Percentiles rank a stretch among this genome's conserved stretches.
These are phyloP conservation scores for Pythium biforme DNA, from an alignment of 352 stramenopile species.

Conservation along the genomic window DNA sequence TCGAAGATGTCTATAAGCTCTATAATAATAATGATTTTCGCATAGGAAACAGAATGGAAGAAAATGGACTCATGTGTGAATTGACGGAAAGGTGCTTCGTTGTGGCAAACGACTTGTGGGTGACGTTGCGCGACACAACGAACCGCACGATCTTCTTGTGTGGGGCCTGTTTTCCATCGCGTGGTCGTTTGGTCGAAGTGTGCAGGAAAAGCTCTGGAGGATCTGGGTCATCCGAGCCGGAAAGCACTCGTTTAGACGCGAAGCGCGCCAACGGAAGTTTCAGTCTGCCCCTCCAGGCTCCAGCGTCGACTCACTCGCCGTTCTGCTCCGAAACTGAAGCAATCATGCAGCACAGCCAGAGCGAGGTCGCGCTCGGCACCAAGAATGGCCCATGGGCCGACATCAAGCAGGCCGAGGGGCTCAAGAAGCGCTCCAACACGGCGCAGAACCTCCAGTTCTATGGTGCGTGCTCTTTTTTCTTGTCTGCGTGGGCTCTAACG, in stretches of 20 bases:
- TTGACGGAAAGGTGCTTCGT: background rate
- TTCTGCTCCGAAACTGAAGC: background rate
- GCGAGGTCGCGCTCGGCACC: constrained; percentile 41
- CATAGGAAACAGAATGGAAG: too few species aligned
- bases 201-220: background rate
- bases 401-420: constrained; percentile 39
- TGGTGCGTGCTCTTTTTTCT: constrained; percentile 22
- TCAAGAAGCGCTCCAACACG: constrained; percentile 51
- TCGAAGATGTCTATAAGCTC: background rate
- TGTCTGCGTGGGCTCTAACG: background rate
- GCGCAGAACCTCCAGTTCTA: constrained; percentile 51
- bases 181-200: background rate
- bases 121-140: background rate
- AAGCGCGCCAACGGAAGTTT: constrained; percentile 4
- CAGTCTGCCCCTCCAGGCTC: background rate
- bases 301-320: constrained; percentile 10
- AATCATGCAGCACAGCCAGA: constrained; percentile 47
- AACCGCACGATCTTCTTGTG: constrained; percentile 1
- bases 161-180: background rate
- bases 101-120: background rate
- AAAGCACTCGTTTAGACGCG: constrained; percentile 4
- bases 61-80: background rate
- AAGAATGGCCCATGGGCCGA: constrained; percentile 38
- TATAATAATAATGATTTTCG: background rate
- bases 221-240: background rate